Evolutionary conservation across 2,329 filamentous ascomycete genomes (phyloP).

Genomic region (Arthrinium puccinioides): DNA sequence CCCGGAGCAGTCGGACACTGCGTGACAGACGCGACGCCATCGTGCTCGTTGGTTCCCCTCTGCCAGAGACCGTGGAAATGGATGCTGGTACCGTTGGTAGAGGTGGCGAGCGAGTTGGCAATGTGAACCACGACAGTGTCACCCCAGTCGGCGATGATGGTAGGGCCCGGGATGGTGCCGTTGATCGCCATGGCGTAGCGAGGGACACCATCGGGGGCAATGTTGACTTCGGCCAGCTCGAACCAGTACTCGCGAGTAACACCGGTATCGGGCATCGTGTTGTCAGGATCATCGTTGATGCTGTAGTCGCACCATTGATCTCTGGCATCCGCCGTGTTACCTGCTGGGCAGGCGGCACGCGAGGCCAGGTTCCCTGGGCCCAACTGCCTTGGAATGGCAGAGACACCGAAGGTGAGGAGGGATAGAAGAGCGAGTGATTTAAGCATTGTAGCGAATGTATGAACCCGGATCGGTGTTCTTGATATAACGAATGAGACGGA

Average conservation of each 20-base stretch:
- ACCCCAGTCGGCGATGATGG: slow-evolving; percentile 40
- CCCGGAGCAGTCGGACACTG: slow-evolving; percentile 46
- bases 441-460: neutral
- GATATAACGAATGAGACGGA: neutral
- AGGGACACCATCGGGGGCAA: slow-evolving; percentile 25
- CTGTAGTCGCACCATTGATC: slow-evolving; percentile 28
- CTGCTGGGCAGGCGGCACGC: no score
- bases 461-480: neutral
- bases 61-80: slow-evolving; percentile 60
- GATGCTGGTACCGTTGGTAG: slow-evolving; percentile 49
- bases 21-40: slow-evolving; percentile 46
- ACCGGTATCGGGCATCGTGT: slow-evolving; percentile 25
- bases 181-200: slow-evolving; percentile 30
- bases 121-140: slow-evolving; percentile 38
- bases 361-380: neutral
- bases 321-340: neutral
- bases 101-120: slow-evolving; percentile 36
- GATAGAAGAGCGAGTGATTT: neutral
- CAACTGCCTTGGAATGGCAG: neutral
- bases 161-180: slow-evolving; percentile 18
- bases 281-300: slow-evolving; percentile 25
- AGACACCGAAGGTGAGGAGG: neutral
- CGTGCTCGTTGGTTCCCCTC: slow-evolving; percentile 43
- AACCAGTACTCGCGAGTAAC: slow-evolving; percentile 28
- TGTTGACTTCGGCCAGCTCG: slow-evolving; percentile 13